phyloP scores from a whole-genome alignment of 176 grass and related monocot genomes.

The Ensete glaucum region DNA sequence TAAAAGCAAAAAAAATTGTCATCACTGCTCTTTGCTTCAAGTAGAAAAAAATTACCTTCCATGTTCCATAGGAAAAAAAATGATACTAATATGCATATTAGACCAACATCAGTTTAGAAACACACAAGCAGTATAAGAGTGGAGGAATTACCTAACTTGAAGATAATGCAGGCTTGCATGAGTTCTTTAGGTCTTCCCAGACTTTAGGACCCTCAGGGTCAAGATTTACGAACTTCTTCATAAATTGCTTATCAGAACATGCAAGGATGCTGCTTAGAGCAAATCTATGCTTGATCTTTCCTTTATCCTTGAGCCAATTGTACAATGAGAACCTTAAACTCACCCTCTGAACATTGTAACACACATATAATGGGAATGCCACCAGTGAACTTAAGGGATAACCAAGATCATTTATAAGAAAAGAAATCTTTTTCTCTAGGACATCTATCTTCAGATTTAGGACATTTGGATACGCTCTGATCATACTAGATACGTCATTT shows the following conservation, averaged over 20 bases:
- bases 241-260: constrained; percentile 40
- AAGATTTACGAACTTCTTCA: constrained; percentile 17
- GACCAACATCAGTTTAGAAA: not conserved
- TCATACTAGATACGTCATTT: constrained; percentile 35
- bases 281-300: constrained; percentile 13
- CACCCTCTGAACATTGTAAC: constrained; percentile 38
- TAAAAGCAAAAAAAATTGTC: too few species aligned
- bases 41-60: not conserved
- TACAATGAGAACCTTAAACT: constrained; percentile 49
- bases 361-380: constrained; percentile 34
- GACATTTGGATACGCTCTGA: constrained; percentile 42
- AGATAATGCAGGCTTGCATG: not conserved
- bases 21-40: not conserved
- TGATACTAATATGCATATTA: not conserved
- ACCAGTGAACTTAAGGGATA: constrained; percentile 44
- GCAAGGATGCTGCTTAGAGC: constrained; percentile 43
- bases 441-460: constrained; percentile 49
- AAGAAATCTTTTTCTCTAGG: constrained; percentile 44
- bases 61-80: not conserved
- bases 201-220: constrained; percentile 30
- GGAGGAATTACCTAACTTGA: not conserved
- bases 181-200: constrained; percentile 45
- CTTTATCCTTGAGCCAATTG: constrained; percentile 48
- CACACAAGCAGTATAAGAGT: not conserved
- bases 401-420: constrained; percentile 34